Evolutionary conservation across 352 stramenopile genomes (phyloP).

Genomic region (Phytopythium litorale): DNA sequence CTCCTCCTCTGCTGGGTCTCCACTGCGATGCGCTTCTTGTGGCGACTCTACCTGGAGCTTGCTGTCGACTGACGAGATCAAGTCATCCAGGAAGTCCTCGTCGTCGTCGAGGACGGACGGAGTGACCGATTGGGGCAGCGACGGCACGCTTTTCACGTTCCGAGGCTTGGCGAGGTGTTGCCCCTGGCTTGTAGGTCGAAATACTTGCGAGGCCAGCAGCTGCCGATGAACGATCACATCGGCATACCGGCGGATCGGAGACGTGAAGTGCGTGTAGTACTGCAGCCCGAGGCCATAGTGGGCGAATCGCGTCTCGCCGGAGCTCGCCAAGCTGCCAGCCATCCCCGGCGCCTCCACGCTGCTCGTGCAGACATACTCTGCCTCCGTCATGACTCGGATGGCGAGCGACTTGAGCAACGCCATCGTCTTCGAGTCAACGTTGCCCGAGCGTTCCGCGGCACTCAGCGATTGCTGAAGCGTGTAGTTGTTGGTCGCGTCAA

Average conservation of each 20-base stretch:
- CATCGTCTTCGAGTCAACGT: constrained; percentile 77
- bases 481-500: constrained; percentile 80
- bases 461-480: constrained; percentile 76
- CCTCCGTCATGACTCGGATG: constrained; percentile 93
- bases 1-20: not conserved
- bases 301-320: constrained; percentile 57
- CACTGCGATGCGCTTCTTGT: not conserved
- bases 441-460: constrained; percentile 46
- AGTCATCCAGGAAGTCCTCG: constrained; percentile 60
- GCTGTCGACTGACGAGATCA: constrained; percentile 59
- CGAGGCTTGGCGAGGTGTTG: not conserved
- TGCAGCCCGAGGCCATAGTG: constrained; percentile 88
- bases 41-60: constrained; percentile 34
- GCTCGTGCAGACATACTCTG: constrained; percentile 89
- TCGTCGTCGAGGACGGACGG: constrained; percentile 58
- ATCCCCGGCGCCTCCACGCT: constrained; percentile 30
- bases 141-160: constrained; percentile 4
- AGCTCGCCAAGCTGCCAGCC: constrained; percentile 26
- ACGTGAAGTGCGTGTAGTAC: constrained; percentile 92
- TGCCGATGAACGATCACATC: constrained; percentile 91
- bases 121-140: constrained; percentile 40
- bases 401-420: constrained; percentile 91
- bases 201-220: constrained; percentile 59
- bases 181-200: not conserved
- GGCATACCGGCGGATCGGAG: constrained; percentile 88